phyloP scores from a whole-genome alignment of 2,329 filamentous ascomycete genomes.

The Harringtonia aguacate region DNA sequence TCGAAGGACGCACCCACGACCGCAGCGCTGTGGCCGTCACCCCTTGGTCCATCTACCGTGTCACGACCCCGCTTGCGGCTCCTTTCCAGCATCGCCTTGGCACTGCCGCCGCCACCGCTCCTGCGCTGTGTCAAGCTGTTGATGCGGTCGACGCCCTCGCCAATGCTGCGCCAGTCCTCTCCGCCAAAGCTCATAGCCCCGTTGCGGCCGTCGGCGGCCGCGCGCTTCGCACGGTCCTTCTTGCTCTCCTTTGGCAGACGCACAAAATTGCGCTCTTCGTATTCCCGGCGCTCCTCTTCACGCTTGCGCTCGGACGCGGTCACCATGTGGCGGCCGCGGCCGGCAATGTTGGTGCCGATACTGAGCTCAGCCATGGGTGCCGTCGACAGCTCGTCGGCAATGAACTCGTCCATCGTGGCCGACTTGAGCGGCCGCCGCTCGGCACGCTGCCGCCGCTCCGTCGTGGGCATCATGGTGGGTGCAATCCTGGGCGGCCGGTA shows the following conservation, averaged over 20 bases:
- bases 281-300: conserved; percentile 70
- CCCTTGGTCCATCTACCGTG: conserved; percentile 55
- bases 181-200: conserved; percentile 66
- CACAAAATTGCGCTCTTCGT: conserved; percentile 88
- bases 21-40: conserved; percentile 40
- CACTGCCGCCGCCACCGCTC: conserved; percentile 38
- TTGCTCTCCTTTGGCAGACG: conserved; percentile 79
- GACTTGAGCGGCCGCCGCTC: conserved; percentile 60
- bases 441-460: conserved; percentile 50
- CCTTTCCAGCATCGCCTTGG: conserved; percentile 61
- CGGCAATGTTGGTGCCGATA: conserved; percentile 80
- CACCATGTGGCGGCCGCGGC: conserved; percentile 69
- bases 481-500: conserved; percentile 86
- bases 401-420: conserved; percentile 82
- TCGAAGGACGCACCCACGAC: conserved; percentile 66
- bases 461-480: conserved; percentile 71
- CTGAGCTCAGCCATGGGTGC: conserved; percentile 79
- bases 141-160: conserved; percentile 78
- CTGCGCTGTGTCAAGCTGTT: conserved; percentile 68
- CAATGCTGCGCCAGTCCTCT: conserved; percentile 84
- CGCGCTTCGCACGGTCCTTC: conserved; percentile 66
- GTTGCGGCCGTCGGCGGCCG: conserved; percentile 35
- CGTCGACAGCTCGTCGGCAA: conserved; percentile 70
- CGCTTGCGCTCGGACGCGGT: conserved; percentile 63
- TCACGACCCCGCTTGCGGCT: conserved; percentile 73